Base-by-base conservation (phyloP, 495 filamentous ascomycete species). In the Penicillium samsonianum region DNA sequence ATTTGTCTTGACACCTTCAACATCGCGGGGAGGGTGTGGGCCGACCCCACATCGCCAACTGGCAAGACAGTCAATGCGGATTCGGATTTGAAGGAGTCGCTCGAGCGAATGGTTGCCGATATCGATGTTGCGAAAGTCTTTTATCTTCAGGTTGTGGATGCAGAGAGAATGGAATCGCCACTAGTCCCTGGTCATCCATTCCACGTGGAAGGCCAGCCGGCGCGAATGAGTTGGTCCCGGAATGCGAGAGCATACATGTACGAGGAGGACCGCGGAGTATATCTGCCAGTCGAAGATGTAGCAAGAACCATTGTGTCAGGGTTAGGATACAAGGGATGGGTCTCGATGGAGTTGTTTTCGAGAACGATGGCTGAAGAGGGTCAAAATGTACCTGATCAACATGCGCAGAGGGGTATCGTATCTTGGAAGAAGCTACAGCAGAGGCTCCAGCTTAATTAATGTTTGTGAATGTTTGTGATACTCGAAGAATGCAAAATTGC, bases 1-100 rank as follows among this genome's bases (percentile, higher is more conserved):
- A 71, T 86, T 55, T 90, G 87, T 70, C 76, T 91, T 9, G 88
- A 91, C 69, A 90, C 86, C 1, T 91, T 87, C 73, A 88, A 91
- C 69, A 90, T 90, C 47, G 83, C 85, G 4, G 87, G 82, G 0
- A 74, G 82, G 28, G 78, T 88, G n/a, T 91, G 82, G 65, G 88
- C 85, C 0, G 87, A 90, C 63, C 86, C 85, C 0, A 67, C 84
- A 0, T 68, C 74, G 2, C 54, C 72, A 4, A 69, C 74, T 1
- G 84, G 88, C 8, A 74, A 72, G 45, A 80, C 75, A 0, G 61
- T 71, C 20, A 76, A 88, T 61, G 85, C 84, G 12, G 83, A 87
- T 10, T 71, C 66, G 16, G 78, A 79, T 14, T 70, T 89, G n/a
- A 67, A 69, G 45, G 67, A 67, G n/a, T 86, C 83, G 5, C 68